phyloP scores from a whole-genome alignment of 805 yeast species.

The Yarrowia sp. region DNA sequence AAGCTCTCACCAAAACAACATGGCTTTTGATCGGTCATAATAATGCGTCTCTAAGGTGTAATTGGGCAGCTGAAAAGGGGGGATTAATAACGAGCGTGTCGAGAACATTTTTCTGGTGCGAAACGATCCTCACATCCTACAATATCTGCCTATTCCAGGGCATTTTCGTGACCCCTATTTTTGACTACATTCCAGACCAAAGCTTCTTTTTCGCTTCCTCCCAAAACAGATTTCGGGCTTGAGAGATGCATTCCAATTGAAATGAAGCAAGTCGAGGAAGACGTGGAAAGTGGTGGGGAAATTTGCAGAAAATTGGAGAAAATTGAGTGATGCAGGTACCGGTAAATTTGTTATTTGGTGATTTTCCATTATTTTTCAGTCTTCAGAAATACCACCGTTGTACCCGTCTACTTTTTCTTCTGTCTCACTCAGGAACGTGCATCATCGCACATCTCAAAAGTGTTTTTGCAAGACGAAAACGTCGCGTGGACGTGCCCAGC shows the following conservation, averaged over 20 bases:
- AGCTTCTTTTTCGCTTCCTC: constrained; percentile 12
- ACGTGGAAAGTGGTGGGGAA: neutral
- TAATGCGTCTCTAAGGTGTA: too few species aligned
- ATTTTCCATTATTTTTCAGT: too few species aligned
- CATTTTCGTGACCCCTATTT: neutral
- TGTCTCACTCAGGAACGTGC: constrained; percentile 31
- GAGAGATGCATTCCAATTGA: constrained; percentile 8
- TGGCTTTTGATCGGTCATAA: neutral
- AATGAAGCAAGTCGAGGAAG: neutral
- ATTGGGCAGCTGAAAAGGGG: too few species aligned
- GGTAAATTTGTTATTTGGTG: too few species aligned
- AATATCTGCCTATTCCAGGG: neutral
- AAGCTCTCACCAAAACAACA: constrained; percentile 23
- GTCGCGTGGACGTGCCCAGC: constrained; percentile 18
- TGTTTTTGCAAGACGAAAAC: constrained; percentile 7
- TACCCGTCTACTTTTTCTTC: too few species aligned
- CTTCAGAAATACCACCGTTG: neutral
- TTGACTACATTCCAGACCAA: constrained; percentile 12
- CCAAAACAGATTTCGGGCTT: constrained; percentile 12
- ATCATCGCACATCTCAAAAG: neutral
- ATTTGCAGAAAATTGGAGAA: neutral
- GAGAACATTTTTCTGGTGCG: too few species aligned
- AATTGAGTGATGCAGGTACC: too few species aligned
- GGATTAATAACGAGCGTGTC: too few species aligned
- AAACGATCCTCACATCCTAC: too few species aligned